These are phyloP conservation scores for Candida suzukii DNA, from an alignment of 805 yeast species.

Conservation along the genomic window DNA sequence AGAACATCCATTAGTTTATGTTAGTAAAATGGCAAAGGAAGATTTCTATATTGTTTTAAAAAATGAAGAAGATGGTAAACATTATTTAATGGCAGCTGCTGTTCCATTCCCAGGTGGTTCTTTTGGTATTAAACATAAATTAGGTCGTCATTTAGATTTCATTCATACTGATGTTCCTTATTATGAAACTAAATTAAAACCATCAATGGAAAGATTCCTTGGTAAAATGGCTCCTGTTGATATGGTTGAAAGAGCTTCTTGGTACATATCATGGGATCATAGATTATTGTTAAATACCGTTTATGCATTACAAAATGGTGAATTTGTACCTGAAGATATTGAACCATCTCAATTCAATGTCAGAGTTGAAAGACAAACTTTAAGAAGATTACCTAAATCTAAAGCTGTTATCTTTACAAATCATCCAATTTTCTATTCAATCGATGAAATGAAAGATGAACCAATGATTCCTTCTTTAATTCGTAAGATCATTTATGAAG, in stretches of 20 bases:
- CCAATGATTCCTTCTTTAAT: conserved; percentile 65
- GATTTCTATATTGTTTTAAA: conserved; percentile 62
- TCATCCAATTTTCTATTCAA: conserved; percentile 71
- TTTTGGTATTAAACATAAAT: conserved; percentile 51
- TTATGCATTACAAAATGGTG: conserved; percentile 40
- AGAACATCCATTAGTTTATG: conserved; percentile 56
- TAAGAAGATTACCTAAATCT: conserved; percentile 59
- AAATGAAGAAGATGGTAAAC: conserved; percentile 44
- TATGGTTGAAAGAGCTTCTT: conserved; percentile 68
- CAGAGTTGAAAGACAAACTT: conserved; percentile 67
- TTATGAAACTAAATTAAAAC: conserved; percentile 38
- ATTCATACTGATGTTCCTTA: conserved; percentile 66
- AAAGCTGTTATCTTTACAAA: conserved; percentile 65
- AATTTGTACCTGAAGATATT: conserved; percentile 36
- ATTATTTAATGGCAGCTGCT: conserved; percentile 65
- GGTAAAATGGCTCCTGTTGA: conserved; percentile 50
- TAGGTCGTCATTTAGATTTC: conserved; percentile 55
- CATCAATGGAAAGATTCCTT: conserved; percentile 62
- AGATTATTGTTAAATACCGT: conserved; percentile 49
- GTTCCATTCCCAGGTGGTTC: conserved; percentile 79
- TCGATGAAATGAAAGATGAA: conserved; percentile 77
- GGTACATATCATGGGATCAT: conserved; percentile 73
- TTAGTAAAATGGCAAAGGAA: conserved; percentile 67
- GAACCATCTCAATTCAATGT: conserved; percentile 51
- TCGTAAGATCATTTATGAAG: conserved; percentile 56